Base-by-base conservation (phyloP, 1,139 yeast species). In the Torulaspora globosa region DNA sequence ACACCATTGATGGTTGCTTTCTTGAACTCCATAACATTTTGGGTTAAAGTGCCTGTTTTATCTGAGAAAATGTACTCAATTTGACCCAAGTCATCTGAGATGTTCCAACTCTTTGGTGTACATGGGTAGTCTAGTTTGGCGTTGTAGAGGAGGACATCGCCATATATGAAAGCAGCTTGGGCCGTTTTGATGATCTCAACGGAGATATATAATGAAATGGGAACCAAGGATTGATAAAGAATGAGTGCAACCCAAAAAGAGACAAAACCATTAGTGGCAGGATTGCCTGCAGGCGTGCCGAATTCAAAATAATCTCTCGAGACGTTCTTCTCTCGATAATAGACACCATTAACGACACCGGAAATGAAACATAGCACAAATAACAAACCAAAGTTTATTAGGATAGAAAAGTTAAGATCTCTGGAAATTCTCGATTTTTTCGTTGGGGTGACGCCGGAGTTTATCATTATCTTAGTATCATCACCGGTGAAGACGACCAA, bases 41-140 rank as follows among this genome's bases (percentile, higher is more conserved):
- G 97, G 1, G 98, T 92, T 57, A 92, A 73, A 0, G 98, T 92
- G 49, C 98, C 98, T 0, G 98, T 92, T 68, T 92, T 92, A 69
- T 92, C 98, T 62, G 96, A 86, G 68, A 92, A 92, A 39, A 92
- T 82, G 63, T 90, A 92, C 66, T 92, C 97, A 58, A 92, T 85
- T 68, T 92, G 98, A 27, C 98, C 98, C 60, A 92, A 74, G 67
- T 92, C 98, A 70, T 92, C 98, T 10, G 97, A 88, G 46, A 92
- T 90, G 63, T 85, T 88, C 98, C 98, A 92, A 0, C 96, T 78
- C 64, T 92, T 90, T 7, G 98, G 97, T 4, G 92, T 81, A 68
- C 98, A 92, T 1, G 97, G 97, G 63, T 86, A 90, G 65, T 92
- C 96, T 53, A 92, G 71, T 51, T 75, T 80, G 43, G 79, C 85